phyloP scores from a whole-genome alignment of 2,329 filamentous ascomycete genomes.

The Calonectria pteridis region DNA sequence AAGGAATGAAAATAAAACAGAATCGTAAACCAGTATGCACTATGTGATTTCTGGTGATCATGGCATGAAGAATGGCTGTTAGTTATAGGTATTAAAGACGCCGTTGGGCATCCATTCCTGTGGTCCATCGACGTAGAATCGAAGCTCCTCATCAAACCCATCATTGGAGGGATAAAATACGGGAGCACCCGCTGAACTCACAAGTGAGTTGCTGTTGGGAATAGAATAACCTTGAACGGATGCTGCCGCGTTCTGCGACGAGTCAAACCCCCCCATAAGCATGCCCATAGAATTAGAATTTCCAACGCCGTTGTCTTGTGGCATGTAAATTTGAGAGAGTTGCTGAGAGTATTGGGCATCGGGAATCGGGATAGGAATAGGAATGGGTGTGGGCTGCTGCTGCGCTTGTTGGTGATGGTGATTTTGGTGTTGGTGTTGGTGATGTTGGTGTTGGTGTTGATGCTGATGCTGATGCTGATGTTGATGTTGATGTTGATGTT shows the following conservation, averaged over 20 bases:
- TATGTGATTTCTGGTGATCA: background rate
- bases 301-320: constrained; percentile 7
- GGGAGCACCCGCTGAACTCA: background rate
- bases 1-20: background rate
- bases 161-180: constrained; percentile 52
- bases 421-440: constrained; percentile 24
- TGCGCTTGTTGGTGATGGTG: constrained; percentile 18
- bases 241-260: constrained; percentile 37
- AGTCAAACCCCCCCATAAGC: constrained; percentile 57
- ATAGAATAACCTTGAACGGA: constrained; percentile 30
- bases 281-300: constrained; percentile 48
- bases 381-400: constrained; percentile 19
- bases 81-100: constrained; percentile 40
- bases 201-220: constrained; percentile 24
- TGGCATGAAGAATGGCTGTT: background rate
- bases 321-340: constrained; percentile 30
- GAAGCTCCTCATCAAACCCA: constrained; percentile 61
- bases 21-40: constrained; percentile 2
- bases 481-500: background rate
- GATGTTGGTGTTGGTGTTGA: background rate
- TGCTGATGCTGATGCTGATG: background rate
- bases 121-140: constrained; percentile 57
- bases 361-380: constrained; percentile 23
- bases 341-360: constrained; percentile 38
- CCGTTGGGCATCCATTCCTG: constrained; percentile 39